Conservation (phyloP, 2,329 filamentous ascomycete genomes). For the Cryphonectria nitschkei region DNA sequence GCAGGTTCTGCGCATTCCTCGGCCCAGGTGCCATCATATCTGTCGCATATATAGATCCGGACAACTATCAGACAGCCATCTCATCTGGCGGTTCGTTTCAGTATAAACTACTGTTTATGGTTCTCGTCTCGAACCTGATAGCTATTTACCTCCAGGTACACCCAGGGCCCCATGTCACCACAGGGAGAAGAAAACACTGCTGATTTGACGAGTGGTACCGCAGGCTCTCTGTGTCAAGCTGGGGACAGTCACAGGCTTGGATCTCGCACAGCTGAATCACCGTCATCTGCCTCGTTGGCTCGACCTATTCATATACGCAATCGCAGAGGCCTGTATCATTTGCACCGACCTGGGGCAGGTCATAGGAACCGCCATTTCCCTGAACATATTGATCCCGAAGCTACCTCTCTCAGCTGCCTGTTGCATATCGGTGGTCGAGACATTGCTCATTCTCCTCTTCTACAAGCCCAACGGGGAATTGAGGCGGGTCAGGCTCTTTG, state of each 20-base stretch:
- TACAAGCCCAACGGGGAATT: slow-evolving; percentile 62
- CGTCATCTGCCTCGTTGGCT: slow-evolving; percentile 66
- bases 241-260: slow-evolving; percentile 68
- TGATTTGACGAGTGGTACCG: background rate
- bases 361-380: slow-evolving; percentile 69
- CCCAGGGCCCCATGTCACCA: background rate
- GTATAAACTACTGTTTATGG: slow-evolving; percentile 66
- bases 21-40: slow-evolving; percentile 37
- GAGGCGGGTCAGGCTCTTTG: slow-evolving; percentile 60
- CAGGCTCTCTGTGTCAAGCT: slow-evolving; percentile 67
- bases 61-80: slow-evolving; percentile 35
- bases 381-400: slow-evolving; percentile 64
- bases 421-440: slow-evolving; percentile 67
- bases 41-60: slow-evolving; percentile 37
- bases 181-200: background rate
- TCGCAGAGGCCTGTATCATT: slow-evolving; percentile 67
- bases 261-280: slow-evolving; percentile 65
- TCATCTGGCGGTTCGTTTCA: slow-evolving; percentile 67
- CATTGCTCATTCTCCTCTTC: slow-evolving; percentile 67
- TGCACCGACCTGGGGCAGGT: slow-evolving; percentile 69
- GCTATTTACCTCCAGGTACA: slow-evolving; percentile 61
- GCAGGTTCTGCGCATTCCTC: slow-evolving; percentile 34
- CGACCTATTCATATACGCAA: slow-evolving; percentile 60
- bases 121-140: slow-evolving; percentile 67
- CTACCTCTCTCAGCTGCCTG: slow-evolving; percentile 67